Evolutionary conservation across 1,284 basidiomycete species (phyloP), one percentile per base, ranked within the genome.

Genomic region (Fistulinella cinereoalba): DNA sequence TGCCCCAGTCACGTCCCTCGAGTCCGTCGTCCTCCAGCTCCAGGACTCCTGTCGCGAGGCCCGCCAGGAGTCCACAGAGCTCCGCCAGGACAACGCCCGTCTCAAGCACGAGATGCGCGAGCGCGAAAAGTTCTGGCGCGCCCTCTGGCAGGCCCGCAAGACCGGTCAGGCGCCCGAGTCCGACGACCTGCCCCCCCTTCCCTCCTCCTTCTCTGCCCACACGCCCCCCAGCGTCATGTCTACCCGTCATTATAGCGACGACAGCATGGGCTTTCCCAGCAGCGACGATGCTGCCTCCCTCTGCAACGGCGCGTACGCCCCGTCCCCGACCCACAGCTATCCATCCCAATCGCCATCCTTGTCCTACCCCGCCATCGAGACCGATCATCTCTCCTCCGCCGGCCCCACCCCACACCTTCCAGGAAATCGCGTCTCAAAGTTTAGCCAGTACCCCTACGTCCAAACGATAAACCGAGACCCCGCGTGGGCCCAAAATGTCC

Each of bases 31-130:
- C 50, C 68, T 88, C 24, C 83, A 88, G 55, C 76, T 91, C 37
- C 88, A 91, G 62, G 86, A 88, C 52, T 87, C 86, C 10, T 85
- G 82, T 64, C 76, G 83, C 46, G 82, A 85, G 51, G 73, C 81
- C 41, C 79, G 79, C 47, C 67, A 72, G 47, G 80, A 87, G 56
- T 69, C 73, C 37, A 62, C 68, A 11, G 80, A 83, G 32, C 70
- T 85, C 51, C 77, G 75, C 43, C 77, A 81, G 56, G 81, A 89
- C 56, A 85, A 83, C 56, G 62, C 65, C 45, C 81, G 79, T 45
- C 71, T 89, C 23, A 75, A 76, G 44, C 76, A 79, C 49, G 81
- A 85, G 61, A 69, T 73, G 47, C 74, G 79, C 45, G 84, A 88
- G 58, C 81, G 84, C 39, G 87, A 89, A 67, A 82, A 78, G 56